Evolutionary conservation across 2,329 filamentous ascomycete species (phyloP).

Genomic region (Phaeomoniella chlamydospora): DNA sequence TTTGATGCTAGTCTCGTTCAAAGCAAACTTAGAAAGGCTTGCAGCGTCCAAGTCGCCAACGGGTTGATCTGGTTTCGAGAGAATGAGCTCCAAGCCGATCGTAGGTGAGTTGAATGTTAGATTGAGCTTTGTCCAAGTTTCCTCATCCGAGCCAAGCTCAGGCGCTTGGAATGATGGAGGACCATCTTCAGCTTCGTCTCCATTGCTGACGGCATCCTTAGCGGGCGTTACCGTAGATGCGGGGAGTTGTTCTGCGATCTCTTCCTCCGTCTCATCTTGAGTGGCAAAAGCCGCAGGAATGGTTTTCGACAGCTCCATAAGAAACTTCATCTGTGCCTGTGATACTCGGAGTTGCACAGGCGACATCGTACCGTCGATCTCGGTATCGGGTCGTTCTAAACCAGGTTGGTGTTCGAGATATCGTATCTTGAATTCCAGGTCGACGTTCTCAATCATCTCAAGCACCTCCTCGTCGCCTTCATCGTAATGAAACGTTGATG

Average conservation of each 20-base stretch:
- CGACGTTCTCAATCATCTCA: conserved; percentile 93
- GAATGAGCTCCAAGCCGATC: conserved; percentile 75
- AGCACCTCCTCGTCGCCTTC: conserved; percentile 64
- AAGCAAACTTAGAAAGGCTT: conserved; percentile 83
- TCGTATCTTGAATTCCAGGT: conserved; percentile 81
- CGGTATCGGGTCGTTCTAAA: conserved; percentile 70
- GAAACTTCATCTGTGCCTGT: conserved; percentile 78
- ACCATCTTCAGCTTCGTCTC: conserved; percentile 28
- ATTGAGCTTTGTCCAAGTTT: conserved; percentile 86
- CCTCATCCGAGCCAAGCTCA: conserved; percentile 52
- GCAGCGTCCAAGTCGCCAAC: conserved; percentile 64
- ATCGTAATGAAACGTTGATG: conserved; percentile 74
- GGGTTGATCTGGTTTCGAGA: conserved; percentile 59
- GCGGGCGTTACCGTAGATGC: conserved; percentile 35
- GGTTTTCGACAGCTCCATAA: conserved; percentile 74
- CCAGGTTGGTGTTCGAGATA: conserved; percentile 75
- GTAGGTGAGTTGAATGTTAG: conserved; percentile 80
- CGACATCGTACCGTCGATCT: conserved; percentile 84
- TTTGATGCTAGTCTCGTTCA: conserved; percentile 86
- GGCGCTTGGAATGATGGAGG: conserved; percentile 44
- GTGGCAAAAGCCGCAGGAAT: conserved; percentile 77
- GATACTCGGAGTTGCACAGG: conserved; percentile 83
- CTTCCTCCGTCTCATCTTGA: conserved; percentile 55
- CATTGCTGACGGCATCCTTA: conserved; percentile 26
- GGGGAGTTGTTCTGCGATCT: conserved; percentile 61